Percentiles rank a stretch among this genome's conserved stretches.
Conservation (phyloP, 257 asterid species). For the Nicotiana obtusifolia region DNA sequence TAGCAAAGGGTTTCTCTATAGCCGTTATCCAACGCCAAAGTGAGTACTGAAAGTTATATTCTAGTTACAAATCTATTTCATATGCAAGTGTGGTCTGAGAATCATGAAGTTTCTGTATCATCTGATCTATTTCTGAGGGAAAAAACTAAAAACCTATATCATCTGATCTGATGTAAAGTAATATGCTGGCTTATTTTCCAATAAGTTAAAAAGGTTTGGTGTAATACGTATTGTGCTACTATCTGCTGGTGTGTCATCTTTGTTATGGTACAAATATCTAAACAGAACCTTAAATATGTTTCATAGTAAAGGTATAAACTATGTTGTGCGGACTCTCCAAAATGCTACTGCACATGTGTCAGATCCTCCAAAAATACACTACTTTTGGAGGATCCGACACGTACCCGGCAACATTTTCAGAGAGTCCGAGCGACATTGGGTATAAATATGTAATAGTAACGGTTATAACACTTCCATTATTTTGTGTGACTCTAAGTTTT, state of each 20-base stretch:
- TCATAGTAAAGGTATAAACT: neutral
- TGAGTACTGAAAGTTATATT: conserved; percentile 28
- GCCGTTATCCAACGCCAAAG: conserved; percentile 89
- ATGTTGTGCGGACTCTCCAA: too few species aligned
- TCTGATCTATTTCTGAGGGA: too few species aligned
- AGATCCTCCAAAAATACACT: too few species aligned
- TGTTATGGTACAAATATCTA: neutral
- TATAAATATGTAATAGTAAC: neutral
- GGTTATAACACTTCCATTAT: neutral
- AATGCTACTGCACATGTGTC: too few species aligned
- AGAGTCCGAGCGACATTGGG: too few species aligned
- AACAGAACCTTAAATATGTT: neutral
- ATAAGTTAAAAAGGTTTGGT: neutral
- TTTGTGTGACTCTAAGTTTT: neutral
- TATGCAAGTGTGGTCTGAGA: neutral
- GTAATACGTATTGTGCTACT: neutral
- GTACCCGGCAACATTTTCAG: too few species aligned
- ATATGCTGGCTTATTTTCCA: neutral
- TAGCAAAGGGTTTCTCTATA: conserved; percentile 84
- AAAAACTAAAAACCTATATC: neutral
- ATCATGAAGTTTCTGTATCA: neutral
- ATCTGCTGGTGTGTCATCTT: neutral
- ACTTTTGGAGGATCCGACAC: too few species aligned
- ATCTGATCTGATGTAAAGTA: neutral
- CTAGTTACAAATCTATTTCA: neutral